Base-by-base conservation (phyloP, 2,329 filamentous ascomycete species). In the Penicillium sp. region DNA sequence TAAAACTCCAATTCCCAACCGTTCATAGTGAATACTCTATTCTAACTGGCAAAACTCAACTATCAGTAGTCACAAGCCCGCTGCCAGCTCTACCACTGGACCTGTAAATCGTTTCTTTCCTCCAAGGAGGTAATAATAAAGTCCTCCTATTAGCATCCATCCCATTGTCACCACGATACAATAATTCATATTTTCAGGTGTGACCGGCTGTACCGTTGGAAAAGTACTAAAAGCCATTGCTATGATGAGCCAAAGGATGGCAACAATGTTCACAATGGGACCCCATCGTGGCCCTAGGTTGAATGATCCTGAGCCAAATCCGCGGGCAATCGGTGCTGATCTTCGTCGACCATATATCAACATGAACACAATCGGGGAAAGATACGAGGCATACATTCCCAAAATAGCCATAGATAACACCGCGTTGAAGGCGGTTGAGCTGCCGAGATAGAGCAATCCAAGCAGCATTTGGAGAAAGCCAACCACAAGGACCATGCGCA, bases 361-460 rank as follows among this genome's bases (percentile, higher is more conserved):
- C 61, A 63, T 63, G 37, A 61, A 79, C 35, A 76, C 53, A 28
- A 81, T 73, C 0, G 79, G 80, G 40, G 80, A 73, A 6, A 77
- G 62, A 56, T 81, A 80, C 0, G 76, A 75, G 25, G 77, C 64
- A 57, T 76, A 78, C 69, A 83, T 80, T 11, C 79, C 60, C 1
- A 74, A 69, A 37, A 81, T 78, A 17, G 78, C 78, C 14, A 77
- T 78, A 1, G 73, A 72, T 5, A 75, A 69, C 50, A 78, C 73
- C 12, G 73, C 75, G 58, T 73, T 74, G 53, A 79, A 76, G 0
- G 75, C 77, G 5, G 72, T 71, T 1, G 69, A 68, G 25, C 73
- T 75, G 10, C 75, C 77, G 30, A 79, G 64, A 57, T 80, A 82
- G 8, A 82, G 67, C 43, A 77, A 73, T 0, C 80, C 80, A 4